Percentiles rank a stretch among this genome's conserved stretches.
Evolutionary conservation across 2,329 filamentous ascomycete species (phyloP).

Genomic region (Dothiorella sarmentorum): DNA sequence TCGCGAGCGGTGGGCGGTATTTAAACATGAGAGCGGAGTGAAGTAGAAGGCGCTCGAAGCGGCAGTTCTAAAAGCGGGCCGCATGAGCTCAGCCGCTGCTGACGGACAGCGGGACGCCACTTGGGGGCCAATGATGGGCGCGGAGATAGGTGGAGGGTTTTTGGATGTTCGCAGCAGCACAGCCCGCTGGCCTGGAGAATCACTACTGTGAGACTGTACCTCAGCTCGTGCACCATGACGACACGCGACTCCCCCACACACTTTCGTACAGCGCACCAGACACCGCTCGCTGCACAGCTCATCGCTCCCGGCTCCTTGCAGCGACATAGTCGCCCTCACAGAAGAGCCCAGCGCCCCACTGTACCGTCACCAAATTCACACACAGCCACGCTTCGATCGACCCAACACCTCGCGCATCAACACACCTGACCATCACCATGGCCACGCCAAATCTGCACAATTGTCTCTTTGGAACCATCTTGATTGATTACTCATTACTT

Average conservation of each 20-base stretch:
- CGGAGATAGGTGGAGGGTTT: background rate
- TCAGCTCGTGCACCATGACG: background rate
- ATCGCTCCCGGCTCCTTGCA: background rate
- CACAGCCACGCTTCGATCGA: background rate
- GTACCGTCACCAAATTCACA: no score
- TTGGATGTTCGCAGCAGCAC: background rate
- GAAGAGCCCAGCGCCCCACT: no score
- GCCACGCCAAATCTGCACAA: background rate
- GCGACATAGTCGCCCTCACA: no score
- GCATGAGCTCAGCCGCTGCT: background rate
- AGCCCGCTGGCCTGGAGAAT: background rate
- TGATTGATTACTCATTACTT: slow-evolving; percentile 10
- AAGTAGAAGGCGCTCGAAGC: background rate
- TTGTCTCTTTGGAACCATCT: background rate
- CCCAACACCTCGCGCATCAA: background rate
- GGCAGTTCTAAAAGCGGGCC: slow-evolving; percentile 3
- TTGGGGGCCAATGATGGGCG: background rate
- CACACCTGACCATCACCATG: background rate
- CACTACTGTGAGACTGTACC: no score
- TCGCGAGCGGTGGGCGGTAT: background rate
- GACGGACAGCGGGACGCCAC: background rate
- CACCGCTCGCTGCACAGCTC: background rate
- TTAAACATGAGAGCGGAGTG: background rate
- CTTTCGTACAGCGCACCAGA: background rate
- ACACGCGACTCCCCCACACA: background rate